Conservation (phyloP, 352 stramenopile species). For the Pilasporangium apinafurcum region DNA sequence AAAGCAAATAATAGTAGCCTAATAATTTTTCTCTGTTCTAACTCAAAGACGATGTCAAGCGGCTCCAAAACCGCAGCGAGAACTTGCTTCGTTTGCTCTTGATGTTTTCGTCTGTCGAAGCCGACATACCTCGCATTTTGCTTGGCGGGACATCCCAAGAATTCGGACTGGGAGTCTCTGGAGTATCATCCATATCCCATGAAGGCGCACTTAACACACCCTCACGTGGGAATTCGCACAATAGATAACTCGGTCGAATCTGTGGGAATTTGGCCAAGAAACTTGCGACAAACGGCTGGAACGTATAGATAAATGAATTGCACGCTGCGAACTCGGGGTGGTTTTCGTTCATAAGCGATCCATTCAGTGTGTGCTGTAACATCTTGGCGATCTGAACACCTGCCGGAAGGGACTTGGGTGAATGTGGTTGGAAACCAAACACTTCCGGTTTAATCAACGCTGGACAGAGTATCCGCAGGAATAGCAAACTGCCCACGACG, state of each 20-base stretch:
- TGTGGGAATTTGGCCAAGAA: constrained; percentile 62
- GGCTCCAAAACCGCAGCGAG: constrained; percentile 59
- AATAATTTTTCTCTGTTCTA: no score
- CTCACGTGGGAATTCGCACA: neutral
- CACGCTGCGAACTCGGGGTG: constrained; percentile 30
- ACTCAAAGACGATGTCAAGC: constrained; percentile 3
- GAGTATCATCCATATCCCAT: constrained; percentile 14
- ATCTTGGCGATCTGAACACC: constrained; percentile 79
- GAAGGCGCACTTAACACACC: constrained; percentile 17
- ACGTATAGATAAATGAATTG: constrained; percentile 62
- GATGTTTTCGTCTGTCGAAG: constrained; percentile 36
- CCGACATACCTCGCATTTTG: constrained; percentile 55
- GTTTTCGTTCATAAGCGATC: constrained; percentile 41
- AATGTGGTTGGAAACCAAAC: constrained; percentile 65
- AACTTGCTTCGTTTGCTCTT: constrained; percentile 72
- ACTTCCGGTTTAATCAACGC: constrained; percentile 79
- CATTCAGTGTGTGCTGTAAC: constrained; percentile 67
- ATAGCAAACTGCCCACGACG: constrained; percentile 68
- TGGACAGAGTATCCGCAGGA: constrained; percentile 71
- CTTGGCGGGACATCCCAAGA: constrained; percentile 32
- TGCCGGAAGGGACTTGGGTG: constrained; percentile 31
- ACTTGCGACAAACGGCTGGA: constrained; percentile 51
- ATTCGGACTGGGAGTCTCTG: constrained; percentile 13
- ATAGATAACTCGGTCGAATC: constrained; percentile 18
- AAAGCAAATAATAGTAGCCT: no score